Conservation (phyloP, 495 filamentous ascomycete species). For the Neurospora sp. region DNA sequence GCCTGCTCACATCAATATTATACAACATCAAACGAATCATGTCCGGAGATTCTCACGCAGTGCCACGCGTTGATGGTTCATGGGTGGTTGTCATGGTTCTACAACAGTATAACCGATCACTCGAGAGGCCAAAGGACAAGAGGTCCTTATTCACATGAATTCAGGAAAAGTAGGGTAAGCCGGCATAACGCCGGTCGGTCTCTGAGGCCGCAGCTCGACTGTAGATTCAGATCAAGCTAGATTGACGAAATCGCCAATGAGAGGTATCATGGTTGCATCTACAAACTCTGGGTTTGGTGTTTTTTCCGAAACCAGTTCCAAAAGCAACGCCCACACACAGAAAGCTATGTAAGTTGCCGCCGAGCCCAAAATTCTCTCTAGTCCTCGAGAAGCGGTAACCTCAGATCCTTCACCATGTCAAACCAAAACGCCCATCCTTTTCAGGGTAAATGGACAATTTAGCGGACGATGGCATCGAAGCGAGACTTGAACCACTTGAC, state of each 20-base stretch:
- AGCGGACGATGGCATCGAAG: conserved; percentile 96
- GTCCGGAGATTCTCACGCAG: neutral
- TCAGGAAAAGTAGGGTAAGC: conserved; percentile 29
- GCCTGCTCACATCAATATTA: neutral
- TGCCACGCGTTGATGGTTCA: neutral
- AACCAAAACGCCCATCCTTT: conserved; percentile 16
- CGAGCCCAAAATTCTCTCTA: conserved; percentile 8
- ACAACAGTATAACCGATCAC: neutral
- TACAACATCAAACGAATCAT: neutral
- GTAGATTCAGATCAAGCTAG: conserved; percentile 34
- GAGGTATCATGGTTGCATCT: conserved; percentile 13
- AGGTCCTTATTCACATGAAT: conserved; percentile 1
- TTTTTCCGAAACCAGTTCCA: neutral
- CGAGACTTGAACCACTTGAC: conserved; percentile 99
- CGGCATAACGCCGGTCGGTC: conserved; percentile 52
- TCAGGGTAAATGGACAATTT: conserved; percentile 31
- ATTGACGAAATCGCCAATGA: conserved; percentile 24
- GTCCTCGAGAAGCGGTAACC: conserved; percentile 14
- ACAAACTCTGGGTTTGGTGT: conserved; percentile 8
- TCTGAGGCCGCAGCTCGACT: conserved; percentile 51
- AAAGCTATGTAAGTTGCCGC: neutral
- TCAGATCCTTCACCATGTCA: conserved; percentile 15
- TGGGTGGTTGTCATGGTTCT: neutral
- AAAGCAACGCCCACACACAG: conserved; percentile 16
- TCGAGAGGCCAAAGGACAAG: neutral